Base-by-base conservation (phyloP, 2,329 filamentous ascomycete species). In the Alternaria alternata region DNA sequence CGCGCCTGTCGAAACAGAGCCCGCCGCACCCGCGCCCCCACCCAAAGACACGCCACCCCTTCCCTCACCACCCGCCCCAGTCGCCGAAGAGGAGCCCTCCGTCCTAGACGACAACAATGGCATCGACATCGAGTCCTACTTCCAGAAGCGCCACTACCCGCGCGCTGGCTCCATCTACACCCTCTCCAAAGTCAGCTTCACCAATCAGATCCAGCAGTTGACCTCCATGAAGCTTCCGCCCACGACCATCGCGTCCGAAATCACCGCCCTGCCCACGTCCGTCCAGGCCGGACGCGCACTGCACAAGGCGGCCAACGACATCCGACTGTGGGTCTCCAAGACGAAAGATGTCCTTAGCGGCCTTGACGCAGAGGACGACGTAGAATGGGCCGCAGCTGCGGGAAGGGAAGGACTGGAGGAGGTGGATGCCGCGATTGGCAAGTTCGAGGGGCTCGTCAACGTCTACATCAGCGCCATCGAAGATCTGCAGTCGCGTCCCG, bases 391-490 rank as follows among this genome's bases (percentile, higher is more conserved):
- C 8, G 87, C 95, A 2, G 94, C 94, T 2, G 95, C 93, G 53
- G 95, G 95, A 2, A 85, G 91, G 62, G 91, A 94, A 78, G 92
- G 92, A 2, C 83, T 94, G 36, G 89, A 89, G 51, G 87, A 88
- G 55, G 86, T 89, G 3, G 86, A 89, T 64, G 82, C 82, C 52
- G 87, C 94, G 22, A 94, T 98, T 62, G 83, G 85, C 38, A 89
- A 91, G 51, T 99, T 98, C 71, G 93, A 97, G 74, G 88, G 89
- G 52, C 84, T 99, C 57, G 93, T 98, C 74, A 92, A 94, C 70
- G 92, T 96, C 65, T 99, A 97, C 74, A 91, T 98, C 54, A 86
- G 88, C 61, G 93, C 94, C n/a, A 97, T 98, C 69, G 95, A 98
- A 75, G 89, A 94, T 63, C 83, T 99, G 42, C 94, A 98, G 78